Percentiles rank a stretch among this genome's conserved stretches.
These are phyloP conservation scores for Quercus alba DNA, from an alignment of 306 rosid species.

Conservation along the genomic window DNA sequence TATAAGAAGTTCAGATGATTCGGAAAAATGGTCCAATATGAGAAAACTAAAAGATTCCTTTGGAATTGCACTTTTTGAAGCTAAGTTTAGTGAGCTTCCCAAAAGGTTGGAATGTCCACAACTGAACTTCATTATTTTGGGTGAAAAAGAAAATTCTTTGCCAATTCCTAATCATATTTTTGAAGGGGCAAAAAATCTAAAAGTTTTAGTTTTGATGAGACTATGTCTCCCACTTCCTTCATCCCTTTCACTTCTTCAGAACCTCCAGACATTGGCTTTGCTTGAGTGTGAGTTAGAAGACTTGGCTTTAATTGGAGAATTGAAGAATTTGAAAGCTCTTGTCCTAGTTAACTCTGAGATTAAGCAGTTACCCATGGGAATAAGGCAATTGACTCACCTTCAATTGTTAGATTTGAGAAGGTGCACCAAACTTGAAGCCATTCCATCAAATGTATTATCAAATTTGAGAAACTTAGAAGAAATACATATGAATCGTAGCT, in stretches of 20 bases:
- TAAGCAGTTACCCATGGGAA: rapidly evolving
- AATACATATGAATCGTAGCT: rapidly evolving
- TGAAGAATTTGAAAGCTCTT: no score
- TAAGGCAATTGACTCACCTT: rapidly evolving
- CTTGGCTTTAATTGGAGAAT: rapidly evolving
- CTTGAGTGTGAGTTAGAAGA: rapidly evolving
- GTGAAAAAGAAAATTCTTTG: rapidly evolving
- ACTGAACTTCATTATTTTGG: rapidly evolving
- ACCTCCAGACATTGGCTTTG: rapidly evolving
- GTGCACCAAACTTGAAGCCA: rapidly evolving
- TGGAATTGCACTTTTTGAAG: no score
- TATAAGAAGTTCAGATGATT: no score
- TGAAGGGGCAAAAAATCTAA: rapidly evolving
- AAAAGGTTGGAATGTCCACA: no score
- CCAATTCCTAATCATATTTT: rapidly evolving
- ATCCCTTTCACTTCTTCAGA: rapidly evolving
- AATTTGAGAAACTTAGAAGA: no score
- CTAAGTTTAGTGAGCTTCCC: rapidly evolving
- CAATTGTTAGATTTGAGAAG: no score
- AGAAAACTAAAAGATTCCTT: rapidly evolving
- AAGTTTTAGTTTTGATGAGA: rapidly evolving
- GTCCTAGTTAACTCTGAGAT: no score
- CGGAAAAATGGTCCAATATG: no score
- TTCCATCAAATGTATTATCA: rapidly evolving
- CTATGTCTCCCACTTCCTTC: rapidly evolving